A percentile compares a stretch with the other conserved stretches of the same genome.
These are phyloP conservation scores for Pythium pectinolyticum DNA, from an alignment of 352 stramenopile genomes.

Conservation along the genomic window DNA sequence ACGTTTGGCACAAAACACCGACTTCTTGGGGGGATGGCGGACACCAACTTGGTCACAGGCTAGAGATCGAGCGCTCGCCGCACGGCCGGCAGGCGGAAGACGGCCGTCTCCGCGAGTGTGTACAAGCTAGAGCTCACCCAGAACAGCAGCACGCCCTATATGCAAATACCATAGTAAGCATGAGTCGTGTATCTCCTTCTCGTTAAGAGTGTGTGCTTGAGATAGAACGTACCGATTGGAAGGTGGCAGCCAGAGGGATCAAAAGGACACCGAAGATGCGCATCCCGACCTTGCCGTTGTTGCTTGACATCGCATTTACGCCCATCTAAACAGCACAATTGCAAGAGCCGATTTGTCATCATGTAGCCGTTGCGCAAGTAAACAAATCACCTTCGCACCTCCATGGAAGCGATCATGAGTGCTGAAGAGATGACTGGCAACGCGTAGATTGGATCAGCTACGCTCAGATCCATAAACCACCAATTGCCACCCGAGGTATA, in stretches of 20 bases:
- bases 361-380: no score
- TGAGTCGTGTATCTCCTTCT: no score
- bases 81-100: constrained; percentile 56
- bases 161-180: neutral
- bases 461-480: constrained; percentile 83
- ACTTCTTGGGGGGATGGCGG: no score
- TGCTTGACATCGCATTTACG: constrained; percentile 54
- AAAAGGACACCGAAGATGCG: constrained; percentile 66
- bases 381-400: constrained; percentile 31
- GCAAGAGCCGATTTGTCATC: neutral
- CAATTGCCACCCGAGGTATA: constrained; percentile 72
- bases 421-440: constrained; percentile 81
- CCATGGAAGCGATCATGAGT: constrained; percentile 76
- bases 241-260: constrained; percentile 80
- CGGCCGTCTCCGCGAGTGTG: constrained; percentile 61
- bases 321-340: constrained; percentile 36
- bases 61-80: constrained; percentile 42
- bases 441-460: constrained; percentile 64
- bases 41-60: constrained; percentile 27
- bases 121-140: constrained; percentile 86
- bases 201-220: no score
- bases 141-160: constrained; percentile 83
- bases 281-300: constrained; percentile 83
- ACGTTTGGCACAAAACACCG: no score
- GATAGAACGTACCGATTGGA: constrained; percentile 64